Evolutionary conservation across 1,284 basidiomycete species (phyloP), one percentile per base, ranked within the genome.

Genomic region (Cutaneotrichosporon sp.): DNA sequence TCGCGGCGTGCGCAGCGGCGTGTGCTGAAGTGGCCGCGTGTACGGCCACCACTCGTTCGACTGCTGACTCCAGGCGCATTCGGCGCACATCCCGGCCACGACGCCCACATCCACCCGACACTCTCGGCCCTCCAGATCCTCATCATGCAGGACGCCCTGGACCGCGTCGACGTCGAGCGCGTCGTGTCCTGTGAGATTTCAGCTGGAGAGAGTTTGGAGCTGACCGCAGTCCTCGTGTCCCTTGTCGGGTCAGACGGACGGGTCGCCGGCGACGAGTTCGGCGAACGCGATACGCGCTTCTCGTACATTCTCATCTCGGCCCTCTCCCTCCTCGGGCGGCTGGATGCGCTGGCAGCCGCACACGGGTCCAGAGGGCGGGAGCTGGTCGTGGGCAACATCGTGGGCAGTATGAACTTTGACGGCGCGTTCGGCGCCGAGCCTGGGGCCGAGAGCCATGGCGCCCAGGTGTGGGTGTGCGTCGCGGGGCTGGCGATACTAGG

Each of bases 211-310:
- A n/a, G n/a, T 8, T 24, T 14, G 14, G 17, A 27, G 39, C 41
- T 49, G 22, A 49, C 31, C 1, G 2, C 65, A 96, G 90, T 86
- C 75, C 84, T 97, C 25, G 74, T 88, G 5, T 85, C 85, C 0
- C 80, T 94, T 0, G 90, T 96, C 68, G 82, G 86, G 51, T 82
- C 86, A 0, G 62, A 62, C n/a, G 94, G 94, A 0, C 81, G 88
- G 0, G 96, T 97, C 59, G 83, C 91, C 0, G 94, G 96, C 3
- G 94, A 98, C 69, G 61, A 76, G 3, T 96, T 85, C 72, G 91
- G 92, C 19, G 94, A 99, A 72, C 82, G 82, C 27, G 93, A 97
- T 66, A 94, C 91, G 0, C 84, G 93, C 0, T 98, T 98, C 75
- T 78, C 84, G 2, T 97, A 92, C 76, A 90, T 88, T 66, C 87